phyloP scores from a whole-genome alignment of 352 stramenopile species.

The Phytophthora cajani region DNA sequence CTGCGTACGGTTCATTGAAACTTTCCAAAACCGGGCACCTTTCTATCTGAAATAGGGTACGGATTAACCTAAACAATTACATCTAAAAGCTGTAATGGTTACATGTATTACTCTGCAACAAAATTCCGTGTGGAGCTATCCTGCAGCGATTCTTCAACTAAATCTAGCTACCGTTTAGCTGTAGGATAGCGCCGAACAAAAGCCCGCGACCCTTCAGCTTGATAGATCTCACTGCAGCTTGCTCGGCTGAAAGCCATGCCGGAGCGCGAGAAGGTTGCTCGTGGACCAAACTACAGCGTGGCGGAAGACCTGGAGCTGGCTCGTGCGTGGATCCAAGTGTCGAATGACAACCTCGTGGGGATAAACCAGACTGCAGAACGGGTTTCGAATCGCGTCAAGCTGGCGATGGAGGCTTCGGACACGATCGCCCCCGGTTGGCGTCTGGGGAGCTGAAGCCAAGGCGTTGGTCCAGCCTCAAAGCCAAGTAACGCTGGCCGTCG shows the following conservation, averaged over 20 bases:
- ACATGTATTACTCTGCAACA: no score
- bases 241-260: neutral
- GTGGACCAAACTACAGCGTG: neutral
- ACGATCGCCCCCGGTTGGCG: neutral
- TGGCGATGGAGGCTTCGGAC: neutral
- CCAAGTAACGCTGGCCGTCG: neutral
- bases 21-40: no score
- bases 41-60: no score
- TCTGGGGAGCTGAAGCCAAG: neutral
- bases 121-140: no score
- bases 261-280: neutral
- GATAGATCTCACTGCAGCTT: neutral
- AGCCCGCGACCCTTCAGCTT: neutral
- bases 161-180: no score
- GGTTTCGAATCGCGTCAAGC: neutral
- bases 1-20: no score
- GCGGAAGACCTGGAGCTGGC: neutral
- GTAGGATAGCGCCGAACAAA: no score
- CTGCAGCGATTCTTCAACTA: no score
- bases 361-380: neutral
- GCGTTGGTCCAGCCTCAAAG: neutral
- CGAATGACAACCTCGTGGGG: neutral
- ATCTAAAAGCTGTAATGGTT: no score
- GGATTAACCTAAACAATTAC: no score
- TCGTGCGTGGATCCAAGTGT: slow-evolving; percentile 1